Percentiles rank a stretch among this genome's conserved stretches.
These are phyloP conservation scores for Blastocystis sp. DNA, from an alignment of 352 stramenopile genomes.

Conservation along the genomic window DNA sequence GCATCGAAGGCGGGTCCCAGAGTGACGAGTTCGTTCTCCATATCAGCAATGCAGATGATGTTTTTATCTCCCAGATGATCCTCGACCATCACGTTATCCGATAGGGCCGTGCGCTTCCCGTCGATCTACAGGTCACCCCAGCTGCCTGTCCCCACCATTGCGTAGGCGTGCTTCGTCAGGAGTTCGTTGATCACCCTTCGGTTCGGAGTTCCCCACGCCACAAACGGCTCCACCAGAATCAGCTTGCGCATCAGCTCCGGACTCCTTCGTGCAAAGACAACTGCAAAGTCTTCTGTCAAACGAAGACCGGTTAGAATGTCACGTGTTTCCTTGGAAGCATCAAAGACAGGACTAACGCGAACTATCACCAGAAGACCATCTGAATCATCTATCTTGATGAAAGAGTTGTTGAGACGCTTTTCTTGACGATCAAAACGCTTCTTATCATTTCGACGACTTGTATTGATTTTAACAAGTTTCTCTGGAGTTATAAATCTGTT, in stretches of 20 bases:
- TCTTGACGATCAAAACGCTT: slow-evolving; percentile 10
- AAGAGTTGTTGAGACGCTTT: neutral
- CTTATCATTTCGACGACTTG: neutral
- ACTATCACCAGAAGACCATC: slow-evolving; percentile 11
- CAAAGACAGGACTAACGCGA: neutral
- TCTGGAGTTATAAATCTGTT: slow-evolving; percentile 46
- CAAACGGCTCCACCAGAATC: slow-evolving; percentile 52
- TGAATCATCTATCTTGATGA: neutral
- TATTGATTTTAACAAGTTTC: slow-evolving; percentile 5
- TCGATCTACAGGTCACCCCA: slow-evolving; percentile 28
- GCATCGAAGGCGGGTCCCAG: slow-evolving; percentile 33
- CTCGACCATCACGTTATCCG: slow-evolving; percentile 59
- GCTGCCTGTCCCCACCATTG: neutral
- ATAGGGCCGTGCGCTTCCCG: slow-evolving; percentile 10
- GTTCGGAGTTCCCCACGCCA: slow-evolving; percentile 37
- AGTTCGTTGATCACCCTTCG: neutral
- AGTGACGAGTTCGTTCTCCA: slow-evolving; percentile 45
- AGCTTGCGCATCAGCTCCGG: slow-evolving; percentile 14
- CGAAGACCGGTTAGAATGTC: neutral
- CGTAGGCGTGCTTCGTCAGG: slow-evolving; percentile 15
- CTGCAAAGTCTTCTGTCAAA: neutral
- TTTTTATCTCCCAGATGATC: slow-evolving; percentile 32
- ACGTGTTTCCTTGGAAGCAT: slow-evolving; percentile 1
- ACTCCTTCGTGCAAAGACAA: neutral
- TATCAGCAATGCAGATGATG: slow-evolving; percentile 56